Evolutionary conservation across 139 green algal species (phyloP), one percentile per base, ranked within the genome.

Genomic region (Auxenochlorella pyrenoidosa): DNA sequence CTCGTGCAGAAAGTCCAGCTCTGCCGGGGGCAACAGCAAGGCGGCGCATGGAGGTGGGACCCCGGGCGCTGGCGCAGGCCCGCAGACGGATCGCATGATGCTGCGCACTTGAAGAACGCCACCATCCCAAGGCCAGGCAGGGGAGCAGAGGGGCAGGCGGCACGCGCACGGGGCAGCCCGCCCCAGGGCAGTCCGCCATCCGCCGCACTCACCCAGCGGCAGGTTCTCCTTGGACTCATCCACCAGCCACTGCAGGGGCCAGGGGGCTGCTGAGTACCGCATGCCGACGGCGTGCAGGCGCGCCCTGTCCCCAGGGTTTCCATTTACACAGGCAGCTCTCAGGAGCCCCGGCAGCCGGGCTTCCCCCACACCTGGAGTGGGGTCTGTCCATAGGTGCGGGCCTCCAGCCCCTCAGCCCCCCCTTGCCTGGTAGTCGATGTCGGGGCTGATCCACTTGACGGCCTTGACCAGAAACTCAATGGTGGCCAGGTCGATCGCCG

Each of bases 1-100:
- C 89, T 98, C 96, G 51, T 90, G 85, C 78, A 88, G 38, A 87
- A 97, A 98, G 88, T 98, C 95, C 68, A 98, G 92, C 93, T 98
- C 96, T 82, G 89, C 60, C 43, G 63, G 44, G 54, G 54, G 54
- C 54, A 24, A 13, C 66, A 73, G n/a, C 5, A 40, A 32, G 41
- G 66, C 30, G 13, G 13, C 54, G 54, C 54, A 22, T 28, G 54
- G 54, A 8, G 18, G 12, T 12, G 8, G 12, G 47, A 12, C 8
- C 47, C 12, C 47, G 12, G 47, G 12, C 30, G 66, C 21, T 16
- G 68, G 51, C 1, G 26, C 4, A 36, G 54, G 12, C 24, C 34
- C 8, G 68, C 0, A 43, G n/a, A n/a, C n/a, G n/a, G n/a, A n/a
- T n/a, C n/a, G n/a, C n/a, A n/a, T n/a, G n/a, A n/a, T n/a, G n/a